Conservation (phyloP, 768 basidiomycete species). For the Clavulina sp. region DNA sequence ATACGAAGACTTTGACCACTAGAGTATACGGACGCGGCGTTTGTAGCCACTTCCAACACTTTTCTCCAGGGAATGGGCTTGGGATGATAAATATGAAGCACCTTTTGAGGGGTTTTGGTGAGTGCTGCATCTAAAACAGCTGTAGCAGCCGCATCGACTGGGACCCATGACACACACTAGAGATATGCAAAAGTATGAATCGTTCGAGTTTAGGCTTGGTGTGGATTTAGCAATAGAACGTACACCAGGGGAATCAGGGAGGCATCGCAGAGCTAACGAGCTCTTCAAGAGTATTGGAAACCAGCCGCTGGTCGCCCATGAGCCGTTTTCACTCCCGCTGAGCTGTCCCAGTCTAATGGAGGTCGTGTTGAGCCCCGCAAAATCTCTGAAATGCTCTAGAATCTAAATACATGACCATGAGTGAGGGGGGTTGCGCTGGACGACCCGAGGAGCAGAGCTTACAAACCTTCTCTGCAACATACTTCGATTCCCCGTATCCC, state of each 20-base stretch:
- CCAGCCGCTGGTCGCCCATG: constrained; percentile 28
- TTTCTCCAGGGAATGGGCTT: constrained; percentile 12
- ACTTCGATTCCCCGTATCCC: constrained; percentile 19
- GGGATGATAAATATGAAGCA: constrained; percentile 14
- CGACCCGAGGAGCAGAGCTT: too few relatives aligned
- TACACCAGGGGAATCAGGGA: neutral
- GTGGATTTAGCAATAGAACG: neutral
- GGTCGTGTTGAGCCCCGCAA: constrained; percentile 17
- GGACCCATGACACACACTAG: constrained; percentile 15
- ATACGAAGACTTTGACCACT: constrained; percentile 12
- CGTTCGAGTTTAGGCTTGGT: neutral
- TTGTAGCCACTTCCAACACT: constrained; percentile 9
- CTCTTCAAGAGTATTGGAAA: constrained; percentile 20
- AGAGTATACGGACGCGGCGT: too few relatives aligned
- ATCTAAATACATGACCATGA: too few relatives aligned
- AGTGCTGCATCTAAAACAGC: constrained; percentile 16
- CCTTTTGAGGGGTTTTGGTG: constrained; percentile 8
- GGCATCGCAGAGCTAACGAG: too few relatives aligned
- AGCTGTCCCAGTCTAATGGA: constrained; percentile 26
- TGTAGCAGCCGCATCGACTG: constrained; percentile 13
- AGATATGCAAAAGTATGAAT: too few relatives aligned
- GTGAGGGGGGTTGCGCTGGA: too few relatives aligned
- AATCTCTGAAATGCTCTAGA: constrained; percentile 18
- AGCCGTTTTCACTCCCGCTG: constrained; percentile 20
- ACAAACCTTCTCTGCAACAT: constrained; percentile 20